phyloP scores from a whole-genome alignment of 768 basidiomycete species.

The Mycena filopes region DNA sequence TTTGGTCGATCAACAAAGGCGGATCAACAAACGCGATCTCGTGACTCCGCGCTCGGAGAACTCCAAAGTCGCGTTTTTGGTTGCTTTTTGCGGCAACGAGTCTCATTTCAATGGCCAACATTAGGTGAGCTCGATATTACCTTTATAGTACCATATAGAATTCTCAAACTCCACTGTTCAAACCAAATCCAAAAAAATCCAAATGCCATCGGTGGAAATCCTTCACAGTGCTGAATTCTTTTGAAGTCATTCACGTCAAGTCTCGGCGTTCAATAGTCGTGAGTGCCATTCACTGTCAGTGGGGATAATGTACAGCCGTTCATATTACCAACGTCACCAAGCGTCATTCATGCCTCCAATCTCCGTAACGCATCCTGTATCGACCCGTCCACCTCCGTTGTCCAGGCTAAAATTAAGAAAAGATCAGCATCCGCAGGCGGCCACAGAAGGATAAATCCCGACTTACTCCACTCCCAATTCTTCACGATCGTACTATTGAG shows the following conservation, averaged over 20 bases:
- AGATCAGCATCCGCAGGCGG: neutral
- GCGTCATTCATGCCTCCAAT: slow-evolving; percentile 32
- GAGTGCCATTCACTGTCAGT: slow-evolving; percentile 8
- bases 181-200: too few relatives aligned
- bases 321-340: neutral
- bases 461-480: slow-evolving; percentile 67
- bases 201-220: too few relatives aligned
- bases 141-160: too few relatives aligned
- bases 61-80: too few relatives aligned
- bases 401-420: slow-evolving; percentile 46
- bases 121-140: too few relatives aligned
- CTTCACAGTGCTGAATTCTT: too few relatives aligned
- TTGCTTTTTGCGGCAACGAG: too few relatives aligned
- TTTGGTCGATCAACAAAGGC: neutral
- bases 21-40: neutral
- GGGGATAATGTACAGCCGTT: neutral
- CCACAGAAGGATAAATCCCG: neutral
- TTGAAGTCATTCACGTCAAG: too few relatives aligned
- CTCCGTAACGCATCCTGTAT: slow-evolving; percentile 50
- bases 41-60: neutral
- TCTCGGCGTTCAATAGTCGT: too few relatives aligned
- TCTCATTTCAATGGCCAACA: too few relatives aligned
- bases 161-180: too few relatives aligned
- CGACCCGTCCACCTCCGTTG: slow-evolving; percentile 55
- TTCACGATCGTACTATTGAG: slow-evolving; percentile 55